Evolutionary conservation across 2,329 filamentous ascomycete species (phyloP), one percentile per base, ranked within the genome.

Genomic region (Dendrostoma leiphaemia): DNA sequence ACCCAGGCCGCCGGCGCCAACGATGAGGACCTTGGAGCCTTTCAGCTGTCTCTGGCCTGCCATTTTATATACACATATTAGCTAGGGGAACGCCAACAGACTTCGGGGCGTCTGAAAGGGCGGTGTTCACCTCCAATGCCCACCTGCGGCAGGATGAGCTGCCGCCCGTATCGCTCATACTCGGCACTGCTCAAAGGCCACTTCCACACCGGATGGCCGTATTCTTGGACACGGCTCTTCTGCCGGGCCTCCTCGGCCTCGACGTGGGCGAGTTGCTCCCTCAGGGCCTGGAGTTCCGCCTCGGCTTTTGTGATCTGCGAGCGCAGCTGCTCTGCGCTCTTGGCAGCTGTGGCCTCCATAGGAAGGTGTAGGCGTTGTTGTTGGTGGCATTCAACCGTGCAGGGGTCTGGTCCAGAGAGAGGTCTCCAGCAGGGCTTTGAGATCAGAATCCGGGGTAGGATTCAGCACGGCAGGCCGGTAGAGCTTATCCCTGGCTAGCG

Each of bases 1-100:
- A 10, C 94, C 94, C 12, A 99, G 75, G 0, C 94, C 94, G 6
- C 94, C 94, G 2, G 90, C 86, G 10, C 94, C 94, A 23, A 99
- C 81, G 44, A 99, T 78, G 7, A 97, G 79, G 5, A 97, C 85
- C 19, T 78, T 83, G 1, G 90, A 78, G 1, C 78, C 74, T 63
- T 84, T 88, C 15, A 97, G 75, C 29, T 82, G 79, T 6, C 93
- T 74, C 71, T 97, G 93, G 1, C 90, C 91, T 91, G 53, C 3
- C 12, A 10, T 12, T n/a, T 21, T 5, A 4, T 44, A 40, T 43
- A 51, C 1, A 6, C n/a, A 3, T 45, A 26, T 45, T n/a, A 31
- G 41, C 28, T 45, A n/a, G n/a, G n/a, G n/a, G n/a, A n/a, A n/a
- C n/a, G n/a, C n/a, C n/a, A n/a, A n/a, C n/a, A n/a, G n/a, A n/a